These are phyloP conservation scores for Colletotrichum phormii DNA, from an alignment of 2,329 filamentous ascomycete species.

Conservation along the genomic window DNA sequence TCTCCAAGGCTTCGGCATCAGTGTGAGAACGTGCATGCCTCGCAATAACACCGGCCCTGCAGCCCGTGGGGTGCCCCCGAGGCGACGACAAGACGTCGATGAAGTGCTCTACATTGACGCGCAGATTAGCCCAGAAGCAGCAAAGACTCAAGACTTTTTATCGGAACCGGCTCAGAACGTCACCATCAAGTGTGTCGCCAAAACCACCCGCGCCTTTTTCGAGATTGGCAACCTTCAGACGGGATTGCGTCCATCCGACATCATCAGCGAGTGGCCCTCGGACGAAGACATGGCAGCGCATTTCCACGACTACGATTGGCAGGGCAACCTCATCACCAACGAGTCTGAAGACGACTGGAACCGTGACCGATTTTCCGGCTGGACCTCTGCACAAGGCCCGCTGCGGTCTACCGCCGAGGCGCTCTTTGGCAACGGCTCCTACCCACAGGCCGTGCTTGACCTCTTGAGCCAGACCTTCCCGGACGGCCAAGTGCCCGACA, in stretches of 20 bases:
- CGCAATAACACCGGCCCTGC: background rate
- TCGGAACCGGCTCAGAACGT: slow-evolving; percentile 20
- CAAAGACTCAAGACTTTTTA: background rate
- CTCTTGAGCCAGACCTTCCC: slow-evolving; percentile 25
- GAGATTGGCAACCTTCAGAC: slow-evolving; percentile 31
- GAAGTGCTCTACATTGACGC: slow-evolving; percentile 31
- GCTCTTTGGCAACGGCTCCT: slow-evolving; percentile 31
- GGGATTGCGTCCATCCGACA: background rate
- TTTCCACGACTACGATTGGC: slow-evolving; percentile 36
- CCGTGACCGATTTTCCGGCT: slow-evolving; percentile 21
- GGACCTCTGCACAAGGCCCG: slow-evolving; percentile 25
- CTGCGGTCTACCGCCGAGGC: slow-evolving; percentile 24
- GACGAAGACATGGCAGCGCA: slow-evolving; percentile 30
- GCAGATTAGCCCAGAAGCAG: slow-evolving; percentile 11
- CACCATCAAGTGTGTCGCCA: slow-evolving; percentile 27
- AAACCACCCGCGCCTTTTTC: slow-evolving; percentile 33
- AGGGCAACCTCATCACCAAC: slow-evolving; percentile 30
- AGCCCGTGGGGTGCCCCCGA: background rate
- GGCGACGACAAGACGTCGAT: slow-evolving; percentile 26
- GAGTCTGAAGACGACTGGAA: slow-evolving; percentile 24
- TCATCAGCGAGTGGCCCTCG: slow-evolving; percentile 24
- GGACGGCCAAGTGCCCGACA: slow-evolving; percentile 3
- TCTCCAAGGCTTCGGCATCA: slow-evolving; percentile 27
- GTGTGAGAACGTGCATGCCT: slow-evolving; percentile 28
- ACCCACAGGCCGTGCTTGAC: slow-evolving; percentile 19